A percentile compares a stretch with the other conserved stretches of the same genome.
phyloP scores from a whole-genome alignment of 805 yeast species.

The Lipomyces mesembrius region DNA sequence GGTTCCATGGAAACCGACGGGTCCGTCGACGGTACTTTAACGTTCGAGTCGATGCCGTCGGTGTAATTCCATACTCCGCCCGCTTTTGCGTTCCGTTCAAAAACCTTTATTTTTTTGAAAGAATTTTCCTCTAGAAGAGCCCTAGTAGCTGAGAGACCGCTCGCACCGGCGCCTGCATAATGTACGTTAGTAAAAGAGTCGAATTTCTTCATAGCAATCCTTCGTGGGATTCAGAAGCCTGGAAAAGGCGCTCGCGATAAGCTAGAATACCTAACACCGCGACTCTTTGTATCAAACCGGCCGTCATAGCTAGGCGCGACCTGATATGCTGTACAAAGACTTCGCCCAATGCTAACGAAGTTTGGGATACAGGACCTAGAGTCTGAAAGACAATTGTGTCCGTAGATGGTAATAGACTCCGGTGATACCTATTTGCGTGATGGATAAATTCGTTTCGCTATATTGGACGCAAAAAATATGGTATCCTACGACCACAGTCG shows the following conservation, averaged over 20 bases:
- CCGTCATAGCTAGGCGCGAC: background rate
- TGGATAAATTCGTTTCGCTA: no score
- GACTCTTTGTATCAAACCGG: background rate
- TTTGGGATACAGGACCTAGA: no score
- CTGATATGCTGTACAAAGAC: background rate
- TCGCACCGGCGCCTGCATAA: slow-evolving; percentile 34
- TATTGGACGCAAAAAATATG: no score
- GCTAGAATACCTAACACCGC: background rate
- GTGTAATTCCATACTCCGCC: slow-evolving; percentile 84
- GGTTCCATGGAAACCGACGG: slow-evolving; percentile 41
- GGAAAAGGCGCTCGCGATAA: background rate
- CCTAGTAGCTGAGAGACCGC: slow-evolving; percentile 56
- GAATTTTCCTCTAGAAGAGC: slow-evolving; percentile 60
- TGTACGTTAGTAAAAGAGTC: background rate
- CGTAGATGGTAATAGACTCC: no score
- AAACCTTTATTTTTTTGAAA: slow-evolving; percentile 57
- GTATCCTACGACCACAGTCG: no score
- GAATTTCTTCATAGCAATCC: background rate
- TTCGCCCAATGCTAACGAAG: no score
- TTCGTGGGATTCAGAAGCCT: background rate
- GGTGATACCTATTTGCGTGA: no score
- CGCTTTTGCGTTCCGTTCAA: slow-evolving; percentile 60
- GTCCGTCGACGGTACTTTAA: slow-evolving; percentile 46
- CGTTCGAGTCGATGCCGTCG: slow-evolving; percentile 40
- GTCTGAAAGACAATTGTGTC: no score